A percentile compares a stretch with the other conserved stretches of the same genome.
These are phyloP conservation scores for Myxozyma neglecta DNA, from an alignment of 805 yeast species.

Conservation along the genomic window DNA sequence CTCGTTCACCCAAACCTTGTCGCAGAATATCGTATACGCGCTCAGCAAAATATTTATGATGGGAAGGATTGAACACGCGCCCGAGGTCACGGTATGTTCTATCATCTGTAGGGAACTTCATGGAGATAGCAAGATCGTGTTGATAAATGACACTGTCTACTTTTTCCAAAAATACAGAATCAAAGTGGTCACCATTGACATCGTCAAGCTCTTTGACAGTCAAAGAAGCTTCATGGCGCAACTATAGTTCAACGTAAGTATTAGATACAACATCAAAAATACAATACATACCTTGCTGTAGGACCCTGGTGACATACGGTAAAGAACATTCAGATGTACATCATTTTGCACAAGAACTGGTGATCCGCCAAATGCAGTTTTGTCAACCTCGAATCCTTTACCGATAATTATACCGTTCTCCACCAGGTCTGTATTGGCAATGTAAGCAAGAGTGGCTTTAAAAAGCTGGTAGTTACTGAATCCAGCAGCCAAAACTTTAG, in stretches of 20 bases:
- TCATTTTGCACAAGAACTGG: conserved; percentile 23
- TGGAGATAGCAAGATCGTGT: conserved; percentile 50
- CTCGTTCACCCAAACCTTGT: conserved; percentile 43
- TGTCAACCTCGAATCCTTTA: background rate
- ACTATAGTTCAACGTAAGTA: conserved; percentile 36
- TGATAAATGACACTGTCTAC: conserved; percentile 51
- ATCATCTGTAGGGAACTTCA: conserved; percentile 22
- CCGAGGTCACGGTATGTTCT: conserved; percentile 18
- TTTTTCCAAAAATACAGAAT: conserved; percentile 67
- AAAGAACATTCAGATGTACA: conserved; percentile 15
- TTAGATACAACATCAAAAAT: background rate
- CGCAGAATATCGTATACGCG: conserved; percentile 41
- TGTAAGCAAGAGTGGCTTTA: conserved; percentile 78
- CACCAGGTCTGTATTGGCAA: conserved; percentile 76
- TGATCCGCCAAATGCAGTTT: conserved; percentile 1
- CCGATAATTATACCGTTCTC: conserved; percentile 19
- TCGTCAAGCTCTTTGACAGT: conserved; percentile 72
- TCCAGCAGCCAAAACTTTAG: conserved; percentile 70
- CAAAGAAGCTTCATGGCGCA: conserved; percentile 65
- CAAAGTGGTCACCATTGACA: conserved; percentile 79
- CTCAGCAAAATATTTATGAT: conserved; percentile 40
- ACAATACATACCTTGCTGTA: conserved; percentile 3
- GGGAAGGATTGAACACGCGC: conserved; percentile 26
- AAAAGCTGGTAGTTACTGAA: conserved; percentile 91
- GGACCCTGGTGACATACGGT: conserved; percentile 18